phyloP scores from a whole-genome alignment of 2,329 filamentous ascomycete genomes.

The Trichophyton schoenleinii region DNA sequence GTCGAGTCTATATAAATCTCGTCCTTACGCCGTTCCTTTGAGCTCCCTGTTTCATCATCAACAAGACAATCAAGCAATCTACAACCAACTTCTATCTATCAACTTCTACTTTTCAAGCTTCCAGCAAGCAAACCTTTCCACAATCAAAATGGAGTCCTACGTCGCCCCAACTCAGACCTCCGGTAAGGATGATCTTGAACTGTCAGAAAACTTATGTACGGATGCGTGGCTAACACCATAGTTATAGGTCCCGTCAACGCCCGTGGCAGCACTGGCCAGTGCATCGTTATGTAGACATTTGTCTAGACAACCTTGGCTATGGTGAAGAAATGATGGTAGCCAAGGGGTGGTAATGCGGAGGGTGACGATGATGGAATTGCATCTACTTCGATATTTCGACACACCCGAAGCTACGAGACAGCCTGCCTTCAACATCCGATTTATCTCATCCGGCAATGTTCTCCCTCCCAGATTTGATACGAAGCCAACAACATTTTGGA shows the following conservation, averaged over 20 bases:
- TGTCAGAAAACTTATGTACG: not conserved
- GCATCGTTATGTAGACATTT: slow-evolving; percentile 13
- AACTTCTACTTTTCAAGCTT: slow-evolving; percentile 5
- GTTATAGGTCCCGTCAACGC: slow-evolving; percentile 9
- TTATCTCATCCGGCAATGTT: not conserved
- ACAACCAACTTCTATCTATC: not conserved
- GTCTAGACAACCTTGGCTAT: slow-evolving; percentile 5
- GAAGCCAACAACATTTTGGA: not conserved
- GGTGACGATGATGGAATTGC: not conserved
- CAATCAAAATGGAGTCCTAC: slow-evolving; percentile 8
- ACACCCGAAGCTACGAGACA: not conserved
- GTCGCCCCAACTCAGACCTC: slow-evolving; percentile 12
- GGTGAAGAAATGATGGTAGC: not conserved
- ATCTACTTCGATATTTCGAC: not conserved
- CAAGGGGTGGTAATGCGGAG: not conserved
- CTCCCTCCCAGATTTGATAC: not conserved
- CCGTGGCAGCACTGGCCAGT: slow-evolving; percentile 12
- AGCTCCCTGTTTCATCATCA: not conserved
- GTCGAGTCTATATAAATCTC: slow-evolving; percentile 2
- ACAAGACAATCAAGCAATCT: not conserved
- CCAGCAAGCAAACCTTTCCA: not conserved
- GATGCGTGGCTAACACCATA: not conserved
- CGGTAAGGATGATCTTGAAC: not conserved
- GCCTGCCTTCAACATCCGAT: not conserved
- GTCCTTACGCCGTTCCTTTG: not conserved